Evolutionary conservation across 768 basidiomycete genomes (phyloP).

Genomic region (Suillus alpinus): DNA sequence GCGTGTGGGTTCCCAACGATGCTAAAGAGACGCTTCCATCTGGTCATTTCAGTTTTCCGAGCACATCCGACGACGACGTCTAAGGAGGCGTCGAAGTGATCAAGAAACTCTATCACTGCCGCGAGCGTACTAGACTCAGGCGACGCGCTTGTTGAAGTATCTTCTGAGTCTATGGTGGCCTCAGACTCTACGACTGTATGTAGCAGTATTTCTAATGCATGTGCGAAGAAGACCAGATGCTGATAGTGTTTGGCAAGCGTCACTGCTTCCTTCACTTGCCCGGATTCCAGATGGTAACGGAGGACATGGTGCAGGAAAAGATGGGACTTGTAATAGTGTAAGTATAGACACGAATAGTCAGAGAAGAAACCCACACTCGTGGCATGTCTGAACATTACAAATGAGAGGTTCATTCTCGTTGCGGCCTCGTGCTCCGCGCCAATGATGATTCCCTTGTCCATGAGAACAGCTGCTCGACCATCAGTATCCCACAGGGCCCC

Average conservation of each 20-base stretch:
- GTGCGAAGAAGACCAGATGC: constrained; percentile 86
- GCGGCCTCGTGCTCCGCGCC: constrained; percentile 90
- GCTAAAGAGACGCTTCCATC: constrained; percentile 87
- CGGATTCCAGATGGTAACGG: constrained; percentile 69
- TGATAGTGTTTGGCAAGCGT: constrained; percentile 84
- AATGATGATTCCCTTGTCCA: constrained; percentile 99
- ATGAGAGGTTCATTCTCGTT: constrained; percentile 71
- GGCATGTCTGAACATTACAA: constrained; percentile 87
- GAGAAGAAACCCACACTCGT: constrained; percentile 65
- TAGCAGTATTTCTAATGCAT: constrained; percentile 90
- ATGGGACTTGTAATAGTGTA: constrained; percentile 61
- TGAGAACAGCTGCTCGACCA: constrained; percentile 72
- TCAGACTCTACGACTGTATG: constrained; percentile 93
- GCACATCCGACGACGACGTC: constrained; percentile 97
- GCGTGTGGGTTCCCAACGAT: constrained; percentile 87
- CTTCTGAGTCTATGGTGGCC: constrained; percentile 35
- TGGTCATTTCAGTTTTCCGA: constrained; percentile 89
- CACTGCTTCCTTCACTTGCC: constrained; percentile 72
- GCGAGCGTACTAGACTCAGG: constrained; percentile 42
- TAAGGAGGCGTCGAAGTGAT: constrained; percentile 87
- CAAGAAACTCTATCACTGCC: constrained; percentile 82
- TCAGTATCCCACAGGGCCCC: constrained; percentile 2
- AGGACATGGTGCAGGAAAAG: constrained; percentile 93
- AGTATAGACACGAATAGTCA: constrained; percentile 1
- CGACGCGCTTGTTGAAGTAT: constrained; percentile 13